phyloP scores from a whole-genome alignment of 306 rosid genomes.

The Clitoria ternatea region DNA sequence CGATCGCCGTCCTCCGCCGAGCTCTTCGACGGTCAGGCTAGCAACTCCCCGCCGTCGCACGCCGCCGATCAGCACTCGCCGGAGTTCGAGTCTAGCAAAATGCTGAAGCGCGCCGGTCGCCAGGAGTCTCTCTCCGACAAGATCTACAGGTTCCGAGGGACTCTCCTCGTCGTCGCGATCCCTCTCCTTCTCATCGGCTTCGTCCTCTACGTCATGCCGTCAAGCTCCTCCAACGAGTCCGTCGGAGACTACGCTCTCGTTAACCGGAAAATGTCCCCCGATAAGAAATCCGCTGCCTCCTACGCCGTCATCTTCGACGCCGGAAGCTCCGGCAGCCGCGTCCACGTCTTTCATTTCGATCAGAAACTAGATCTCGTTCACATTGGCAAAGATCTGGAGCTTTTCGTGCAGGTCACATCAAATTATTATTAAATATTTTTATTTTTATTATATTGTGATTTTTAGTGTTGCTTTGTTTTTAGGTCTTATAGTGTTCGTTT shows the following conservation, averaged over 20 bases:
- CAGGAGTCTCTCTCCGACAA: conserved; percentile 68
- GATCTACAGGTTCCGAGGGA: conserved; percentile 73
- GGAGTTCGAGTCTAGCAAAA: conserved; percentile 59
- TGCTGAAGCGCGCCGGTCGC: conserved; percentile 75
- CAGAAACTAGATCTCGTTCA: conserved; percentile 69
- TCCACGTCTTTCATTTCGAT: conserved; percentile 85
- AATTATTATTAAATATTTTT: neutral
- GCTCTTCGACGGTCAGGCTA: conserved; percentile 59
- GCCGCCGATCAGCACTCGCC: conserved; percentile 43
- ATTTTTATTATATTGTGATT: neutral
- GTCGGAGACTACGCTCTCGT: conserved; percentile 39
- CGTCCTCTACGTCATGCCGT: conserved; percentile 68
- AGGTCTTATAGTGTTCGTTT: neutral
- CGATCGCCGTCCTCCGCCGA: conserved; percentile 93
- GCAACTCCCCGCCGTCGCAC: conserved; percentile 52
- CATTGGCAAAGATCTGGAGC: conserved; percentile 89
- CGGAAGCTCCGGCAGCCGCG: conserved; percentile 99
- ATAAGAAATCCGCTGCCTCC: conserved; percentile 32
- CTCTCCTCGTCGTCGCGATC: conserved; percentile 57
- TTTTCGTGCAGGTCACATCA: conserved; percentile 59
- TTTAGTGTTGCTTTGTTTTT: neutral
- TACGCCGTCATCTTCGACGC: conserved; percentile 93
- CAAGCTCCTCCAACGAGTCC: conserved; percentile 28
- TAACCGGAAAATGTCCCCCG: conserved; percentile 57
- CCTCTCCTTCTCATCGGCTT: conserved; percentile 66